These are phyloP conservation scores for Macroventuria anomochaeta DNA, from an alignment of 2,329 filamentous ascomycete genomes.

Conservation along the genomic window DNA sequence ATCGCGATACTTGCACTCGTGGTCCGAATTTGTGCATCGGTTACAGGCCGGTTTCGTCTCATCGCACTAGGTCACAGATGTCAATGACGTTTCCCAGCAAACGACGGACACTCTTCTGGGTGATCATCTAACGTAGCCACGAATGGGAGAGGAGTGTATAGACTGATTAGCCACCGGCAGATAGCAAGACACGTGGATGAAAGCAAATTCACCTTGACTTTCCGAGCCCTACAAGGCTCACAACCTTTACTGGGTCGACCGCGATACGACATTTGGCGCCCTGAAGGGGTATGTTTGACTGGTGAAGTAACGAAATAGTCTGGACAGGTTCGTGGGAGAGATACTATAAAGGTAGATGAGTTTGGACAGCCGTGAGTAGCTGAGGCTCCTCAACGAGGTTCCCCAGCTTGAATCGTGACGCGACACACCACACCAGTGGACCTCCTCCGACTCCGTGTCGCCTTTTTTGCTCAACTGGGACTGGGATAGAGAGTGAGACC, in stretches of 20 bases:
- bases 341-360: neutral
- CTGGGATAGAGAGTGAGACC: neutral
- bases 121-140: neutral
- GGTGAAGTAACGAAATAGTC: neutral
- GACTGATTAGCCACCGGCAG: neutral
- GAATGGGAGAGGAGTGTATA: neutral
- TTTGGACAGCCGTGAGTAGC: neutral
- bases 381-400: neutral
- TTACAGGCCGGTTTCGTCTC: constrained; percentile 40
- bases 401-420: neutral
- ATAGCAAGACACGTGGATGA: neutral
- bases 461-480: neutral
- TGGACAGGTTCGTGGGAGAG: neutral
- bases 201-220: constrained; percentile 41
- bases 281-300: neutral
- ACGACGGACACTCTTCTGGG: neutral
- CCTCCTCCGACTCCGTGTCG: neutral
- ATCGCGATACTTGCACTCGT: constrained; percentile 44
- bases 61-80: constrained; percentile 35
- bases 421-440: constrained; percentile 5
- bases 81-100: neutral
- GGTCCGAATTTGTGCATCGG: constrained; percentile 36
- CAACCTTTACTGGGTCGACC: constrained; percentile 47
- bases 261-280: constrained; percentile 41
- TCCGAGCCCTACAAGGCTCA: constrained; percentile 42